Evolutionary conservation across 202 grass and related monocot species (phyloP).

Genomic region (Bolboschoenoplectus hybrid): DNA sequence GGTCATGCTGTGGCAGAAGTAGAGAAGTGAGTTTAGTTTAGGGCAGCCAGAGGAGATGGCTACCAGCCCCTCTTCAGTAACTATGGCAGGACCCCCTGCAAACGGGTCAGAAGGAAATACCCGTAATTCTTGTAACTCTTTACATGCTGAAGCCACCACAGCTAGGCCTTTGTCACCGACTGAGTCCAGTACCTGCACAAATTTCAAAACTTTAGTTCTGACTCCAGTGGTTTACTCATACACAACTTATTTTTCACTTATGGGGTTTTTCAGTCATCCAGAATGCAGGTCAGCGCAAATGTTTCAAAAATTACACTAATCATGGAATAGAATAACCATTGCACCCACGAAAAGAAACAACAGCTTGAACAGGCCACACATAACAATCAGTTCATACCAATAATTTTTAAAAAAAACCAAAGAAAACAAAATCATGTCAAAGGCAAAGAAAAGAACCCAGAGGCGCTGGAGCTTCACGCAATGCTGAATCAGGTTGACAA

Average conservation of each 20-base stretch:
- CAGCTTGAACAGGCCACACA: neutral
- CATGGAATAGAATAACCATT: neutral
- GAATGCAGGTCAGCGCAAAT: neutral
- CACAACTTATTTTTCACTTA: neutral
- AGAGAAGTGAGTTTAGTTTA: constrained; percentile 77
- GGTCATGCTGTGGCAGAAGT: constrained; percentile 97
- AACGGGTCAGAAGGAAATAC: constrained; percentile 88
- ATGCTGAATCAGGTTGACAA: constrained; percentile 72
- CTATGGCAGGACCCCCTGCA: constrained; percentile 54
- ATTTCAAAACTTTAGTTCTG: neutral
- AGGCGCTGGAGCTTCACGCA: constrained; percentile 87
- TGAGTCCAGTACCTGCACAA: constrained; percentile 78
- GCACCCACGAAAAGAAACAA: neutral
- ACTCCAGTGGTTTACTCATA: neutral
- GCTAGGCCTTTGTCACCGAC: constrained; percentile 92
- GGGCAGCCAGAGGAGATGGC: constrained; percentile 87
- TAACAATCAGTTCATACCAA: neutral
- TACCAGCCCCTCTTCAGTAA: constrained; percentile 92
- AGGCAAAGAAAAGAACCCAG: constrained; percentile 53
- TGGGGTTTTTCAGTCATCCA: neutral
- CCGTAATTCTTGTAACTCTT: constrained; percentile 87
- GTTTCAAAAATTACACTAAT: neutral
- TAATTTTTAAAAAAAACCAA: neutral
- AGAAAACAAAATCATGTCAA: constrained; percentile 15
- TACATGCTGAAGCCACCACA: constrained; percentile 80